phyloP scores from a whole-genome alignment of 352 stramenopile species.

The Phytopythium ostracodes region DNA sequence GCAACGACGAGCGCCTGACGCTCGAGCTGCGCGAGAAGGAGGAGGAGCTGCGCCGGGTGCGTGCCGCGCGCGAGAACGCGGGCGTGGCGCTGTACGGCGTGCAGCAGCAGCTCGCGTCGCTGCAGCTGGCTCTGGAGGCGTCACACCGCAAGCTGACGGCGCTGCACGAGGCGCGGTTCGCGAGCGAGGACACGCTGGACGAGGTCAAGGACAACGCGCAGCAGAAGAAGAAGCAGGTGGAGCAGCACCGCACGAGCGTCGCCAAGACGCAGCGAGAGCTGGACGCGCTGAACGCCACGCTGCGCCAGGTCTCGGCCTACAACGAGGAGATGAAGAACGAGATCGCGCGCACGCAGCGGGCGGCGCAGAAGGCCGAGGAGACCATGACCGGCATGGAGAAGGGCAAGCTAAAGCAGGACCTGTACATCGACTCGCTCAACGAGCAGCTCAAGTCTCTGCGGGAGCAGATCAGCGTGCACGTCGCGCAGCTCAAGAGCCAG shows the following conservation, averaged over 20 bases:
- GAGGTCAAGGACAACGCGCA: conserved; percentile 57
- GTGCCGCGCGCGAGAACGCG: conserved; percentile 79
- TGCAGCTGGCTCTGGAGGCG: conserved; percentile 89
- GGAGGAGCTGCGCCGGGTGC: conserved; percentile 63
- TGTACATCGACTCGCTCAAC: conserved; percentile 93
- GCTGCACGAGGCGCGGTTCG: conserved; percentile 62
- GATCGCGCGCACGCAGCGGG: conserved; percentile 89
- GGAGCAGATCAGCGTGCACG: conserved; percentile 79
- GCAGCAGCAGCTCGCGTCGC: conserved; percentile 92
- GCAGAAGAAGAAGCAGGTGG: conserved; percentile 60
- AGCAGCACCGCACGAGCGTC: conserved; percentile 58
- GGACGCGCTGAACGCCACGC: conserved; percentile 78
- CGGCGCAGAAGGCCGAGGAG: conserved; percentile 93
- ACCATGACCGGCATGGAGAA: conserved; percentile 92
- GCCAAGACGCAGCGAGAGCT: conserved; percentile 87
- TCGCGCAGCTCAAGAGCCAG: conserved; percentile 83
- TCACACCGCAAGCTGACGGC: conserved; percentile 68
- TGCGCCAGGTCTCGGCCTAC: conserved; percentile 90
- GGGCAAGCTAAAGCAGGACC: conserved; percentile 91
- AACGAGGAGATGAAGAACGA: conserved; percentile 95
- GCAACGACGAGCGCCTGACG: conserved; percentile 66
- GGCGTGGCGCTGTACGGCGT: conserved; percentile 93
- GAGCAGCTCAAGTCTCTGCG: conserved; percentile 87
- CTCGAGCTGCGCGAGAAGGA: conserved; percentile 78
- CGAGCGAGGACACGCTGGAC: conserved; percentile 67